Base-by-base conservation (phyloP, 1,284 basidiomycete genomes). In the Singerocomus rubriflavus region DNA sequence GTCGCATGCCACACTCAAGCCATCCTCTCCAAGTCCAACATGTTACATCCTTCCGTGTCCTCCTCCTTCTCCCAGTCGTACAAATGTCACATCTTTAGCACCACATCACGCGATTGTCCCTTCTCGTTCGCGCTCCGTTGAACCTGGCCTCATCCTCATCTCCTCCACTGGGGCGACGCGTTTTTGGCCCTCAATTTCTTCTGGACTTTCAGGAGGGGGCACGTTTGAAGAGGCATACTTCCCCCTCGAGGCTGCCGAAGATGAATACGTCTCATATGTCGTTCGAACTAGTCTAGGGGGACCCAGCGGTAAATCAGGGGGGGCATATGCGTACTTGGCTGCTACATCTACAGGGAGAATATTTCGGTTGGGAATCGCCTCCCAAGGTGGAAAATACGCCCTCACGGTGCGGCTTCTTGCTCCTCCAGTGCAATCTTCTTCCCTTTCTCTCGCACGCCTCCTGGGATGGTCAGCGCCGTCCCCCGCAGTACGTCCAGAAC, bases 41-140 rank as follows among this genome's bases (percentile, higher is more conserved):
- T 91, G 89, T 65, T 91, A 91, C 60, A 91, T 91, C 37, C 88
- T 91, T 60, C 74, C 82, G 14, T 87, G 84, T 63, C 85, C 85
- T 10, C 71, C 61, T 48, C 43, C 55, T 46, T 53, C 56, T 40
- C 54, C 51, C 6, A 51, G 25, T 17, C 52, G 73, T 64, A 63
- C 73, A 61, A 64, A 76, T 12, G 66, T 74, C 6, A 72, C 71
- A 12, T 77, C 81, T 25, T 53, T 54, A 14, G 62, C 65, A 36
- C 85, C 88, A 11, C 78, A 84, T 48, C 81, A 87, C 60, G 80
- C 75, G 5, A 76, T 91, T 13, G 79, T 91, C 17, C 86, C 89
- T 12, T 81, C 80, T 7, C 57, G 75, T n/a, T 73, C 79, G 25
- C 78, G 87, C 29, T 60, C 65, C 41, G 37, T 67, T 11, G 89